Base-by-base conservation (phyloP, 2,329 filamentous ascomycete species). In the Xylaria digitata region DNA sequence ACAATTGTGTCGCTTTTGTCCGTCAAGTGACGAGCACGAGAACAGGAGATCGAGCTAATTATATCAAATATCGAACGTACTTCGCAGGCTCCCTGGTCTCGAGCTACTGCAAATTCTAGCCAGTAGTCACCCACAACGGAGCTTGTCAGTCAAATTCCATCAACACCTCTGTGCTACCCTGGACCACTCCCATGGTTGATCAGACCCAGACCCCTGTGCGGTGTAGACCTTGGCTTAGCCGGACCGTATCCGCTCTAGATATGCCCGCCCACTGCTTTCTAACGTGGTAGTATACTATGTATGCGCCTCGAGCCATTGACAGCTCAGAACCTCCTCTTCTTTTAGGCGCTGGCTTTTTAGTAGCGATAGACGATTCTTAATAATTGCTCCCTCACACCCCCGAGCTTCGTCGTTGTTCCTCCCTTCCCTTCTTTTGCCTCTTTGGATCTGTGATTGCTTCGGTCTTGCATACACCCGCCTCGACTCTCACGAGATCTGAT, bases 181-280 rank as follows among this genome's bases (percentile, higher is more conserved):
- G 72, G 73, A 72, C 73, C 70, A 64, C 71, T 69, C 75, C 76
- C 75, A 76, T 80, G 77, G 77, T 74, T 75, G 73, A 73, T 74
- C 72, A 75, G 73, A 79, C 53, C 53, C 8, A 67, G 67, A 65
- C 77, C 78, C 77, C 74, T 78, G 72, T 75, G 72, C 73, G 74
- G 76, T 79, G 77, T 75, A 78, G 73, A 73, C 73, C 75, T 76
- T 76, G 78, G 75, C 77, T 77, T 78, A 75, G 78, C 80, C 80
- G 80, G 80, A 77, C 80, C 79, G 79, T 78, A 79, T 80, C 80
- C 80, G 80, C 80, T 80, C 77, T 76, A 78, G 77, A 80, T 79
- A 79, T 78, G 77, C 77, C 77, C 77, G 75, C 77, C 78, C 76
- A 76, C 76, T 78, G 78, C 73, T 72, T 73, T 69, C 71, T 71